Percentiles rank a stretch among this genome's conserved stretches.
These are phyloP conservation scores for Boletales sp. DNA, from an alignment of 768 basidiomycete species.

Conservation along the genomic window DNA sequence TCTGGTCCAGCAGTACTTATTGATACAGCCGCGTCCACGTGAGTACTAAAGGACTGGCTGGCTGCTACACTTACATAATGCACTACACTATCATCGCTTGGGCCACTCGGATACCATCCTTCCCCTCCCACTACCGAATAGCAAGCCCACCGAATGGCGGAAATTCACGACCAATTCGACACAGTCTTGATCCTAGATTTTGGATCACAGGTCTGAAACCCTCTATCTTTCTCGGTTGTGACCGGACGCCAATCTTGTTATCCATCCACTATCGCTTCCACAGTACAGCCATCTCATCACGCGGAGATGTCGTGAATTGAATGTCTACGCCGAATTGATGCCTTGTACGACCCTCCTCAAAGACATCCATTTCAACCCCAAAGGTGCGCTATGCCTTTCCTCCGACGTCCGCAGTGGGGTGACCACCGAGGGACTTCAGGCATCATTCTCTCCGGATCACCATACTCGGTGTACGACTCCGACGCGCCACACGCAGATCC, in stretches of 20 bases:
- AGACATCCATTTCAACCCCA: conserved; percentile 90
- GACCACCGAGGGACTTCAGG: conserved; percentile 40
- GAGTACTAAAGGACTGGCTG: too few species aligned
- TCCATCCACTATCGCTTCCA: not conserved
- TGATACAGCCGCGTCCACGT: too few species aligned
- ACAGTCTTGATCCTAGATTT: conserved; percentile 96
- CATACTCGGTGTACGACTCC: conserved; percentile 94
- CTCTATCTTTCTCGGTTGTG: conserved; percentile 7
- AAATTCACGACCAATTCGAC: conserved; percentile 94
- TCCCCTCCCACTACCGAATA: too few species aligned
- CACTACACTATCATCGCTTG: too few species aligned
- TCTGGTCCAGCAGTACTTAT: too few species aligned
- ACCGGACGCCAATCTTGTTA: conserved; percentile 6
- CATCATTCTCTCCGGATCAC: conserved; percentile 95
- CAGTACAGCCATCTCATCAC: conserved; percentile 98
- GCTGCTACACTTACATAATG: too few species aligned
- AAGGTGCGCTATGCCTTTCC: conserved; percentile 53
- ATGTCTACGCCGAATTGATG: conserved; percentile 96
- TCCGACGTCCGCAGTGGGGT: not conserved
- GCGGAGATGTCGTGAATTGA: conserved; percentile 93
- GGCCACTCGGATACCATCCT: too few species aligned
- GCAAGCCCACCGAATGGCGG: conserved; percentile 49
- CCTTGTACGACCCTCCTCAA: conserved; percentile 90
- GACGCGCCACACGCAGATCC: conserved; percentile 95
- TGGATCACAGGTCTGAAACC: conserved; percentile 77